Conservation (phyloP, 371 early-diverging fungal genomes). For the Mortierella sp. region DNA sequence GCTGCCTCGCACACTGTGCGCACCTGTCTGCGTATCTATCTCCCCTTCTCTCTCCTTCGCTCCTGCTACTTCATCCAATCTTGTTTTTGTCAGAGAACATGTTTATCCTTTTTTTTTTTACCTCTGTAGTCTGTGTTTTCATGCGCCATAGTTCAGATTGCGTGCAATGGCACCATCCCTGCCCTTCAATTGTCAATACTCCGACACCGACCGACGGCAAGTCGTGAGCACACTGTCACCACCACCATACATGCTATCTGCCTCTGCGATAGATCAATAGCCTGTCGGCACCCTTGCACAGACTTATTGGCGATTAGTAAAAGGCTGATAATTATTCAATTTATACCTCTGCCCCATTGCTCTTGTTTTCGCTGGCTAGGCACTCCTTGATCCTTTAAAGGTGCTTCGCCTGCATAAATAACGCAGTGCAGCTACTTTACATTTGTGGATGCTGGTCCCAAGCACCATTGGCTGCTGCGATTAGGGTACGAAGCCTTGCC, state of each 20-base stretch:
- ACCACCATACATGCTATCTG: background rate
- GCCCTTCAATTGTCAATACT: conserved; percentile 35
- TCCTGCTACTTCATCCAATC: background rate
- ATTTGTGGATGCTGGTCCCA: too few species aligned
- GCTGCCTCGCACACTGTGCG: background rate
- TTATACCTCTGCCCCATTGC: too few species aligned
- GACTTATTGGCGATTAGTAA: too few species aligned
- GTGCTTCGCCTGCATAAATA: too few species aligned
- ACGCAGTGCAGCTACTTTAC: too few species aligned
- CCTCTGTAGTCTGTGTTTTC: background rate
- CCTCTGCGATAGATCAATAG: background rate
- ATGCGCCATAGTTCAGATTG: conserved; percentile 20
- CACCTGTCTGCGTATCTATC: too few species aligned
- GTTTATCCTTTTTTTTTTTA: background rate
- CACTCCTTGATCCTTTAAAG: too few species aligned
- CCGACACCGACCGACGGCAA: background rate
- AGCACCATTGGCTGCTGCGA: too few species aligned
- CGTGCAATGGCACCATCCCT: conserved; percentile 53
- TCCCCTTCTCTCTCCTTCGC: background rate
- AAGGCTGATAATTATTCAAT: too few species aligned
- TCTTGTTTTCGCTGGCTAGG: too few species aligned
- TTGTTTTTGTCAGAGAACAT: background rate
- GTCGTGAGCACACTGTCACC: background rate
- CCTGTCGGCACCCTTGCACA: too few species aligned
- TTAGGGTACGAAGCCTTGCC: too few species aligned